A percentile compares a stretch with the other conserved stretches of the same genome.
These are phyloP conservation scores for Cucumis sativus DNA, from an alignment of 306 rosid species.

Conservation along the genomic window DNA sequence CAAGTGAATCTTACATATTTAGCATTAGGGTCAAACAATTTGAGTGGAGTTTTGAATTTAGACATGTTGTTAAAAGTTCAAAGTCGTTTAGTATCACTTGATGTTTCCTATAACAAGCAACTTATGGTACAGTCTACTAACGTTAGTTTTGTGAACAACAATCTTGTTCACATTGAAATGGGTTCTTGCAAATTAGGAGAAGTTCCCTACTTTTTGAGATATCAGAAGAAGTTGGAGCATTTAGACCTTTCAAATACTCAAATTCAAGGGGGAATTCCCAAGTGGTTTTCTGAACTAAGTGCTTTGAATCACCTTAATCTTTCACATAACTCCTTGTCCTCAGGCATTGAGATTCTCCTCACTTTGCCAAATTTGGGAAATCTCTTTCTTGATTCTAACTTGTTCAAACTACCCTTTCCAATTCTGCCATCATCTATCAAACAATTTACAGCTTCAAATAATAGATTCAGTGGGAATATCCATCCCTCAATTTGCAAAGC, in stretches of 20 bases:
- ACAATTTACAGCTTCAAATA: conserved; percentile 11
- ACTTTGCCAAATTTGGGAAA: background rate
- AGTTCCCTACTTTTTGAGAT: conserved; percentile 12
- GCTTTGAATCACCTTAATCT: background rate
- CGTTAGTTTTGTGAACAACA: background rate
- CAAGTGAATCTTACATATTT: background rate
- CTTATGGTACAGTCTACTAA: background rate
- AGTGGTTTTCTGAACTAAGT: conserved; percentile 7
- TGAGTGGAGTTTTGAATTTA: background rate
- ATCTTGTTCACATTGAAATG: background rate
- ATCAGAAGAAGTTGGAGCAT: background rate
- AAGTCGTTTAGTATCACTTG: background rate
- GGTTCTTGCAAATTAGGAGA: conserved; percentile 8
- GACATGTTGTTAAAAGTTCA: background rate
- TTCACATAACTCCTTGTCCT: background rate
- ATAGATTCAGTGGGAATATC: conserved; percentile 10
- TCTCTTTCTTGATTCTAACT: conserved; percentile 16
- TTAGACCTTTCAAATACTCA: conserved; percentile 20
- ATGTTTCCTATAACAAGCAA: background rate
- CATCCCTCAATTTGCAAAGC: conserved; percentile 6
- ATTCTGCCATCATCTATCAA: background rate
- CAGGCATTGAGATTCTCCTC: background rate
- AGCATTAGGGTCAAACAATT: background rate
- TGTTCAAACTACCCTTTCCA: conserved; percentile 10
- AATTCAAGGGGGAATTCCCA: conserved; percentile 12